Evolutionary conservation across 2,329 filamentous ascomycete species (phyloP).

Genomic region (Coleophoma cylindrospora): DNA sequence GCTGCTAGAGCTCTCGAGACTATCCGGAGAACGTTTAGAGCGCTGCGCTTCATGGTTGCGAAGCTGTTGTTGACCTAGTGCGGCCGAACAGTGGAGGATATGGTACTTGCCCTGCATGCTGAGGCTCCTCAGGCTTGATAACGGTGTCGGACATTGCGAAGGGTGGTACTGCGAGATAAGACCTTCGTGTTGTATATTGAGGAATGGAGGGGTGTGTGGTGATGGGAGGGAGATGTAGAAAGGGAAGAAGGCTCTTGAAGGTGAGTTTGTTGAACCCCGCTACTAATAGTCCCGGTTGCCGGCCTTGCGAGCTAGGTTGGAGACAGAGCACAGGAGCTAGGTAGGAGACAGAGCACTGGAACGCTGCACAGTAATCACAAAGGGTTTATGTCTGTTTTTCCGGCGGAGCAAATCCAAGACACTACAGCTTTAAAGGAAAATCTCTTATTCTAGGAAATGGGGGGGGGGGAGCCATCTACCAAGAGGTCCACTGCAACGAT

Average conservation of each 20-base stretch:
- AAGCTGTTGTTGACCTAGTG: conserved; percentile 4
- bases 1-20: conserved; percentile 6
- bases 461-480: too few species aligned
- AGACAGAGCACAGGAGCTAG: too few species aligned
- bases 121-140: conserved; percentile 41
- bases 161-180: conserved; percentile 8
- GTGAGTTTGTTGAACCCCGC: background rate
- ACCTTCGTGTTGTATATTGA: conserved; percentile 9
- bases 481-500: too few species aligned
- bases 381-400: too few species aligned
- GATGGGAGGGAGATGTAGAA: conserved; percentile 9
- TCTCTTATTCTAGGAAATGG: too few species aligned
- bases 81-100: conserved; percentile 21
- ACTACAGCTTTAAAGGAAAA: too few species aligned
- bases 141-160: conserved; percentile 42
- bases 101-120: conserved; percentile 44
- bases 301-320: too few species aligned
- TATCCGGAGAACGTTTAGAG: background rate
- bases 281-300: background rate
- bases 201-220: conserved; percentile 5
- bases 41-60: conserved; percentile 1
- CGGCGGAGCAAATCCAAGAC: too few species aligned
- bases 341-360: too few species aligned
- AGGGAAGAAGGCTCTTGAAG: conserved; percentile 3
- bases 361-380: too few species aligned